phyloP scores from a whole-genome alignment of 2,329 filamentous ascomycete species.

The Cytospora paraplurivora region DNA sequence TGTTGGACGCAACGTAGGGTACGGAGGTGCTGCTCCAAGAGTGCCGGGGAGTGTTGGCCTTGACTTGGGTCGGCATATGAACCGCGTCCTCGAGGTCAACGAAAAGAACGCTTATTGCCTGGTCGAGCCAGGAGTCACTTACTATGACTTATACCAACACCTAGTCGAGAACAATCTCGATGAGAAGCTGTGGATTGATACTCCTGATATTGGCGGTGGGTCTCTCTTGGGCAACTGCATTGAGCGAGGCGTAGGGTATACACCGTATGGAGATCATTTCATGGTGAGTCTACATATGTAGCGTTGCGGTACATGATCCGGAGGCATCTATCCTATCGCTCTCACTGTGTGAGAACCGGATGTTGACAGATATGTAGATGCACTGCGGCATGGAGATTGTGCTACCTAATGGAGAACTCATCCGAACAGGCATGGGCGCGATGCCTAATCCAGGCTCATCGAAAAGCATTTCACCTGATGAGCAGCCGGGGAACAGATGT shows the following conservation, averaged over 20 bases:
- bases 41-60: constrained; percentile 53
- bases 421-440: constrained; percentile 52
- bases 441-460: constrained; percentile 40
- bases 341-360: not conserved
- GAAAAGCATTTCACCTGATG: constrained; percentile 39
- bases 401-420: constrained; percentile 46
- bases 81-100: constrained; percentile 53
- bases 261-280: constrained; percentile 46
- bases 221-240: constrained; percentile 49
- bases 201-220: constrained; percentile 46
- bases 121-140: constrained; percentile 59
- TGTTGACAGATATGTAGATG: constrained; percentile 25
- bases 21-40: constrained; percentile 56
- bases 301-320: constrained; percentile 29
- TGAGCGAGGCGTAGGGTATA: constrained; percentile 51
- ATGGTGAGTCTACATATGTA: constrained; percentile 34
- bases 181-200: constrained; percentile 46
- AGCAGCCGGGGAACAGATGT: constrained; percentile 34
- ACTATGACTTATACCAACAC: constrained; percentile 53
- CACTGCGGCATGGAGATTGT: constrained; percentile 49
- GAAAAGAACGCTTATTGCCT: constrained; percentile 51
- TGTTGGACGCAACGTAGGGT: constrained; percentile 54
- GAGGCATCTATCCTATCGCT: not conserved
- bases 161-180: constrained; percentile 45
- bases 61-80: constrained; percentile 57